Percentiles rank a stretch among this genome's conserved stretches.
Conservation (phyloP, 192 early-diverging fungal genomes). For the Coemansia sp. region DNA sequence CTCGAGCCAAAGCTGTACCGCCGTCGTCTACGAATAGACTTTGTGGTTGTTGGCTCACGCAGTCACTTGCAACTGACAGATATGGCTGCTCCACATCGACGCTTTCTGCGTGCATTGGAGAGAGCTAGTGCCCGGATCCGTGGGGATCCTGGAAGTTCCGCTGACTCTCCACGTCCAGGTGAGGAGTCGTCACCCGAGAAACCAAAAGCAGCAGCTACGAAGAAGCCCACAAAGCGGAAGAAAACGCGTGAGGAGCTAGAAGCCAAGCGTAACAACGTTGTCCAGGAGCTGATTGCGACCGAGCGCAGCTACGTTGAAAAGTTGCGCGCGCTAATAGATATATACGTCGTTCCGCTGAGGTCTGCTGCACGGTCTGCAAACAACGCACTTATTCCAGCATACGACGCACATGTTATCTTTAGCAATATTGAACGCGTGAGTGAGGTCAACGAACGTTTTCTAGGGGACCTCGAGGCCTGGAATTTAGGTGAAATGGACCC, state of each 20-base stretch:
- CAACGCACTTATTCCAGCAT: conserved; percentile 59
- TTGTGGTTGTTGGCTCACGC: conserved; percentile 44
- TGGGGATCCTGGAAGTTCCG: conserved; percentile 23
- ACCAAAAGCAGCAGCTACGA: background rate
- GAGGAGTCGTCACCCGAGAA: conserved; percentile 19
- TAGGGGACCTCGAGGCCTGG: conserved; percentile 56
- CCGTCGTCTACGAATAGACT: conserved; percentile 50
- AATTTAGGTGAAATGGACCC: conserved; percentile 46
- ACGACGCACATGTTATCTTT: conserved; percentile 61
- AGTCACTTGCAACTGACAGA: conserved; percentile 20
- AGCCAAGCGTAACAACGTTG: conserved; percentile 54
- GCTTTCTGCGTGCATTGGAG: conserved; percentile 51
- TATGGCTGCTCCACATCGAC: conserved; percentile 40
- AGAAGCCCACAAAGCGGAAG: conserved; percentile 24
- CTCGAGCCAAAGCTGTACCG: conserved; percentile 54
- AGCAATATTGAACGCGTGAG: conserved; percentile 62
- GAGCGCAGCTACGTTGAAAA: conserved; percentile 65
- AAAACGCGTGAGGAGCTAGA: conserved; percentile 50
- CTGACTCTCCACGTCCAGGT: conserved; percentile 24
- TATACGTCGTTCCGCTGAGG: conserved; percentile 59
- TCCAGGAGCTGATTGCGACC: conserved; percentile 61
- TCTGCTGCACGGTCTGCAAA: conserved; percentile 54
- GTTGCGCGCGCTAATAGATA: conserved; percentile 55
- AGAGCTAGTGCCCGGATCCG: conserved; percentile 40
- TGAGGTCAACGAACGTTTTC: conserved; percentile 57